Evolutionary conservation across 1,284 basidiomycete genomes (phyloP), one percentile per base, ranked within the genome.

Genomic region (Puccinia polysora): DNA sequence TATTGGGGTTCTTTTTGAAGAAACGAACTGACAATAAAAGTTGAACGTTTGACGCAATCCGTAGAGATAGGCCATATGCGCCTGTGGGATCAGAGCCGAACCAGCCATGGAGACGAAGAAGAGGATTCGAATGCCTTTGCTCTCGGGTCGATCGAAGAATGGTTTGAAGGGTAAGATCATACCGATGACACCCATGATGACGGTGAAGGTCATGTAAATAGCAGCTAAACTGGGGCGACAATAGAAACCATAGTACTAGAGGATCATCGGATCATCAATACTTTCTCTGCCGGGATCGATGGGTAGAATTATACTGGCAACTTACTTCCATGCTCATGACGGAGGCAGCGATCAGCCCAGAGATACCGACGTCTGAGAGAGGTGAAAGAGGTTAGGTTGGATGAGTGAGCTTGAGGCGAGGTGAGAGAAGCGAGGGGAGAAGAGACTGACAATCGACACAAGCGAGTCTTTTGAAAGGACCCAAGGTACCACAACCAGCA

Each of bases 141-240:
- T 50, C 30, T 70, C 67, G 15, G 67, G 67, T 4, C 67, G 55
- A 62, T 70, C 67, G 49, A 70, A 70, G 38, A 70, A 70, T 20
- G 67, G 67, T 53, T 70, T 56, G 34, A 70, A 70, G 30, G 67
- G 67, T 20, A 70, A 53, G 12, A 70, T 62, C 67, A 70, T 70
- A 5, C 67, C 67, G n/a, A 70, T 70, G 45, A 70, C 30, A 2
- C 67, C 67, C 67, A 70, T 70, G 47, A 59, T 30, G 0, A 56
- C 28, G 10, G 67, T 70, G 30, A 70, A 60, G 14, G 32, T 20
- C 32, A 70, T 70, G 40, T 70, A 70, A 1, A 59, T 12, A n/a
- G 2, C 32, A 10, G 67, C 67, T 25, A 70, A 59, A 0, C 10
- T 47, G 23, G 56, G 55, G 2, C 67, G 18, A 62, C 67, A 70